Percentiles rank a stretch among this genome's conserved stretches.
These are phyloP conservation scores for Stylonectria norvegica DNA, from an alignment of 2,329 filamentous ascomycete genomes.

Conservation along the genomic window DNA sequence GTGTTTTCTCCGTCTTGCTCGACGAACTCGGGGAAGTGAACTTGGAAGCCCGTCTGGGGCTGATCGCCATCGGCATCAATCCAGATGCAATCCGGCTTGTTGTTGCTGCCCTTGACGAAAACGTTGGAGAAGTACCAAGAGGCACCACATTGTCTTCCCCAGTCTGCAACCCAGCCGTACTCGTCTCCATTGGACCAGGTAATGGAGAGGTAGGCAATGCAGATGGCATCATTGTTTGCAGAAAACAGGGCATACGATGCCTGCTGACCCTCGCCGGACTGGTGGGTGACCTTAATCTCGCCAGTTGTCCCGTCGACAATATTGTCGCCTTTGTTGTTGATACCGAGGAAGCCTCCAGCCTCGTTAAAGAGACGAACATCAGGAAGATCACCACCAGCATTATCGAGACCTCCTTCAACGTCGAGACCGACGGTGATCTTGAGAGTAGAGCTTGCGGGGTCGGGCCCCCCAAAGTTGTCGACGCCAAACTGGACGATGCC, in stretches of 20 bases:
- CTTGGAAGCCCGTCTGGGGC: conserved; percentile 29
- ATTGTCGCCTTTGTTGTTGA: background rate
- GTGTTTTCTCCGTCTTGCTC: conserved; percentile 2
- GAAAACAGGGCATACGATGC: conserved; percentile 8
- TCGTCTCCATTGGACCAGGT: conserved; percentile 14
- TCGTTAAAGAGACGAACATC: conserved; percentile 12
- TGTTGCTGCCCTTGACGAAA: conserved; percentile 2
- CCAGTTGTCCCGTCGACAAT: background rate
- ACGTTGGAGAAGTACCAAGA: conserved; percentile 13
- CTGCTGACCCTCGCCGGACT: conserved; percentile 5
- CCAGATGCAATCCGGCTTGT: conserved; percentile 14
- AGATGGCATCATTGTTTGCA: conserved; percentile 14
- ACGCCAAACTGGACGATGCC: conserved; percentile 11
- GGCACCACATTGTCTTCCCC: conserved; percentile 9
- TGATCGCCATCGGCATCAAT: conserved; percentile 14
- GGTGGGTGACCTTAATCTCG: conserved; percentile 3
- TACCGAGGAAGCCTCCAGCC: conserved; percentile 7
- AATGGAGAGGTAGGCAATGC: conserved; percentile 13
- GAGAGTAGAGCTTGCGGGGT: conserved; percentile 1
- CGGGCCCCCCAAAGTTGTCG: conserved; percentile 6
- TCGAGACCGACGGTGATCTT: conserved; percentile 7
- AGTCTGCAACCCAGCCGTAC: conserved; percentile 13
- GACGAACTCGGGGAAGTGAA: conserved; percentile 30
- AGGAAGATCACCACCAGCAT: conserved; percentile 8
- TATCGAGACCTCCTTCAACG: conserved; percentile 1